Percentiles rank a stretch among this genome's conserved stretches.
Conservation (phyloP, 345 rosid species). For the Citrus trifoliata region DNA sequence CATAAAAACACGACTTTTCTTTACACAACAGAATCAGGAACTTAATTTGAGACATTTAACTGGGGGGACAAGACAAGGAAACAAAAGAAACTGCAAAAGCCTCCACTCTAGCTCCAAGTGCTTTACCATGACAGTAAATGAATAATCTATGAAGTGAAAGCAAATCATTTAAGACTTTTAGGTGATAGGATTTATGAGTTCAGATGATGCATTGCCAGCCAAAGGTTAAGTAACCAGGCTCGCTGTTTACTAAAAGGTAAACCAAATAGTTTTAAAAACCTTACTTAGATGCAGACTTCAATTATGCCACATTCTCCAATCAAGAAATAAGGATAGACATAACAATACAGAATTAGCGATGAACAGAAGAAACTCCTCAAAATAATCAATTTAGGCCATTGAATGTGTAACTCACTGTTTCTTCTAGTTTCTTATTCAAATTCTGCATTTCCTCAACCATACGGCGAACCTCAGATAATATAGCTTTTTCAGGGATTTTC, state of each 20-base stretch:
- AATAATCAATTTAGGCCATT: neutral
- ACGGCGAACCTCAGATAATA: constrained; percentile 72
- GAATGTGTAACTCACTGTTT: constrained; percentile 51
- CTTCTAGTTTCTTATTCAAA: constrained; percentile 76
- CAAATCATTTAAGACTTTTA: neutral
- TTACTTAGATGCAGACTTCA: neutral
- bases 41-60: neutral
- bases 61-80: neutral
- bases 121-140: neutral
- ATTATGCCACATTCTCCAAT: neutral
- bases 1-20: neutral
- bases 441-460: constrained; percentile 94
- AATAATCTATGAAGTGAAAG: neutral
- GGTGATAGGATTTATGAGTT: neutral
- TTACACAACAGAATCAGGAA: neutral
- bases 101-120: neutral
- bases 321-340: neutral
- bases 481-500: constrained; percentile 73
- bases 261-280: neutral
- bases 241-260: neutral
- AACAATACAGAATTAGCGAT: neutral
- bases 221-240: neutral
- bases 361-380: neutral
- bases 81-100: neutral
- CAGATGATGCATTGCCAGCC: neutral